Conservation (phyloP, 768 basidiomycete species). For the Phlegmacium glaucopus region DNA sequence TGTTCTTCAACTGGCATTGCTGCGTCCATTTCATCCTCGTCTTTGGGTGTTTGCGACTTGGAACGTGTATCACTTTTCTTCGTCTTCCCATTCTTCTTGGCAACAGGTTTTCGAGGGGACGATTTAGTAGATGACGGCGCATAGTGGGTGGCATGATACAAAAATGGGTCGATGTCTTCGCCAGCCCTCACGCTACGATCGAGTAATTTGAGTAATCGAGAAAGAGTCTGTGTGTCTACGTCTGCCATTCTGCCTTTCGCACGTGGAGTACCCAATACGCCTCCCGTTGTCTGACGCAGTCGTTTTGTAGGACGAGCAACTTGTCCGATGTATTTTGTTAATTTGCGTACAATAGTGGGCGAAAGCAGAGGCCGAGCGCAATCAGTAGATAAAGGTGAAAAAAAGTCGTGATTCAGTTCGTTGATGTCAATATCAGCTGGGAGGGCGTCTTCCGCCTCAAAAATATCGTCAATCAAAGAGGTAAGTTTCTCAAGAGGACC, state of each 20-base stretch:
- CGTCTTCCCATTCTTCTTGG: conserved; percentile 37
- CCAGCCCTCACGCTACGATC: conserved; percentile 76
- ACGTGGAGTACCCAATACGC: conserved; percentile 42
- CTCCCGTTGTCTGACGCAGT: conserved; percentile 42
- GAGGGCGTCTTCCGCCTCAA: conserved; percentile 74
- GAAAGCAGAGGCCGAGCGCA: conserved; percentile 58
- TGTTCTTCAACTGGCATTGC: conserved; percentile 15
- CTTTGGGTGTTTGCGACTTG: conserved; percentile 42
- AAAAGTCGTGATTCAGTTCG: conserved; percentile 62
- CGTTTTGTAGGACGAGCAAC: conserved; percentile 68
- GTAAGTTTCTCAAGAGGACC: conserved; percentile 75
- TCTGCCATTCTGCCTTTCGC: conserved; percentile 59
- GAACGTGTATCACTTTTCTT: conserved; percentile 38
- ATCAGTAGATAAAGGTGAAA: conserved; percentile 59
- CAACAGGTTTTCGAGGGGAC: conserved; percentile 50
- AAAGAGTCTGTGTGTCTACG: conserved; percentile 59
- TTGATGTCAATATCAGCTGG: conserved; percentile 54
- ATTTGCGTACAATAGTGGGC: conserved; percentile 56
- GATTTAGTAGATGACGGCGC: conserved; percentile 22
- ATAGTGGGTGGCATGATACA: conserved; percentile 18
- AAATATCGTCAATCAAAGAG: conserved; percentile 78
- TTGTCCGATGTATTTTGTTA: conserved; percentile 66
- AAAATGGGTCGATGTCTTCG: conserved; percentile 75
- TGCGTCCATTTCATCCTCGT: conserved; percentile 14
- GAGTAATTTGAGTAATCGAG: conserved; percentile 69